Evolutionary conservation across 139 green algal genomes (phyloP).

Genomic region (Picochlorum costavermella): DNA sequence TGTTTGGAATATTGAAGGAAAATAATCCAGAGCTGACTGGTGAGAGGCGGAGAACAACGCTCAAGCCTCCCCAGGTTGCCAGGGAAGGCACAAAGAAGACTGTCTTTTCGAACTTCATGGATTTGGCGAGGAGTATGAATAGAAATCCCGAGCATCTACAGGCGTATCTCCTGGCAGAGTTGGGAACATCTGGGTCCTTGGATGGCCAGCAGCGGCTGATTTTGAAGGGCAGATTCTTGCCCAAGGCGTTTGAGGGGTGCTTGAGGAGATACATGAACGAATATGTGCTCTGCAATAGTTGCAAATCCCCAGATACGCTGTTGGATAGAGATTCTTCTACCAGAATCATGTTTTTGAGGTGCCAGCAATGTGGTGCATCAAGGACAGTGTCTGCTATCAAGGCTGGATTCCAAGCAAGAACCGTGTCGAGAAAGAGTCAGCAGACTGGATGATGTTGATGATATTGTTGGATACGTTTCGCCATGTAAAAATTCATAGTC

Average conservation of each 20-base stretch:
- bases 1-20: constrained; percentile 92
- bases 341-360: constrained; percentile 85
- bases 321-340: constrained; percentile 79
- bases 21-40: constrained; percentile 97
- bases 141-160: constrained; percentile 69
- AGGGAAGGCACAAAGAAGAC: constrained; percentile 99
- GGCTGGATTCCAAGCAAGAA: constrained; percentile 83
- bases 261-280: constrained; percentile 95
- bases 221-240: constrained; percentile 94
- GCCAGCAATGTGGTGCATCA: constrained; percentile 73
- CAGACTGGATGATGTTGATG: constrained; percentile 14
- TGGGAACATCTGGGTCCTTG: constrained; percentile 77
- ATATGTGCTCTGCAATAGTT: constrained; percentile 96
- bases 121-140: constrained; percentile 92
- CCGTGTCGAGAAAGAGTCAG: constrained; percentile 26
- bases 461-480: no score
- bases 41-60: constrained; percentile 84
- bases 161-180: constrained; percentile 88
- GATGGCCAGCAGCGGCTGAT: constrained; percentile 93
- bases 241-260: constrained; percentile 96
- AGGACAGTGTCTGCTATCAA: constrained; percentile 75
- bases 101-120: constrained; percentile 99
- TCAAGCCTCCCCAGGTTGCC: constrained; percentile 95
- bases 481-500: no score
- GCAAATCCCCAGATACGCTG: constrained; percentile 94